phyloP scores from a whole-genome alignment of 192 early-diverging fungal species.

The Coemansia sp. region DNA sequence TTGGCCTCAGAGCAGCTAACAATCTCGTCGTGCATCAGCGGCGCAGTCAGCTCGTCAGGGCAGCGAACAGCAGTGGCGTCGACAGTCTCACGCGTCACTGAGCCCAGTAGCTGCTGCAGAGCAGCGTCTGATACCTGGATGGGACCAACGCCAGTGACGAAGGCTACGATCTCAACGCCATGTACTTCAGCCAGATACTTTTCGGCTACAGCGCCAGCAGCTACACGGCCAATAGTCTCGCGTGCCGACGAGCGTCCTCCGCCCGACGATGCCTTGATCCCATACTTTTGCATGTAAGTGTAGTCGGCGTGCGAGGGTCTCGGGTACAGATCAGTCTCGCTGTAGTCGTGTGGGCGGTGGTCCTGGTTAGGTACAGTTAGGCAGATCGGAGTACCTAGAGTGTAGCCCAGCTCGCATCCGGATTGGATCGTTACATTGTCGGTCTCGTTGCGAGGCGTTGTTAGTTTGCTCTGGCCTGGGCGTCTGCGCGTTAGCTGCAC shows the following conservation, averaged over 20 bases:
- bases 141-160: conserved; percentile 87
- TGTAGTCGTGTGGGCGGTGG: conserved; percentile 95
- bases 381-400: conserved; percentile 94
- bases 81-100: conserved; percentile 70
- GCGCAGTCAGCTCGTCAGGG: conserved; percentile 74
- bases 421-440: conserved; percentile 91
- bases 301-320: conserved; percentile 98
- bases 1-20: conserved; percentile 73
- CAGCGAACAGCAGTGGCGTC: conserved; percentile 90
- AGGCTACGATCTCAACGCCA: conserved; percentile 92
- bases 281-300: conserved; percentile 96
- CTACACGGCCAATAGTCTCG: conserved; percentile 97
- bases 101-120: conserved; percentile 70
- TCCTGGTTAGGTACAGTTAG: conserved; percentile 93
- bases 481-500: conserved; percentile 88
- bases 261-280: conserved; percentile 92
- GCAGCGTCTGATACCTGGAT: conserved; percentile 69
- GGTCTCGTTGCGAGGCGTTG: conserved; percentile 98
- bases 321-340: conserved; percentile 94
- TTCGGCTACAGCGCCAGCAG: conserved; percentile 97
- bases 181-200: conserved; percentile 83
- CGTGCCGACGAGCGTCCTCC: conserved; percentile 94
- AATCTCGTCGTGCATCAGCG: conserved; percentile 86
- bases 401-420: conserved; percentile 90
- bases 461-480: conserved; percentile 94